A percentile compares a stretch with the other conserved stretches of the same genome.
phyloP scores from a whole-genome alignment of 164 flowering plant species.

The Nymphaea colorata region DNA sequence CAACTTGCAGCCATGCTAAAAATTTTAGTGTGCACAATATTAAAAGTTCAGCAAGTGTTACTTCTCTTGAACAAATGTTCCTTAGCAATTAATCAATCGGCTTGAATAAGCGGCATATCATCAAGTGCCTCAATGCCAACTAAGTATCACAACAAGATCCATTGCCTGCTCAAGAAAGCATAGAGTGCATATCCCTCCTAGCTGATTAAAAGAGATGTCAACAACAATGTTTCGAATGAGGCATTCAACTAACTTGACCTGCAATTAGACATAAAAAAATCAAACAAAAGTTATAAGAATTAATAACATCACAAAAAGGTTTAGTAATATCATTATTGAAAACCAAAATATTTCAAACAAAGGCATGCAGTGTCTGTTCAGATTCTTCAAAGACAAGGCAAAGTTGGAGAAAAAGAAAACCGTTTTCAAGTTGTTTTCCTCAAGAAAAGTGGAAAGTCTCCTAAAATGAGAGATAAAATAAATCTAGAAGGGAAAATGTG shows the following conservation, averaged over 20 bases:
- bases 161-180: slow-evolving; percentile 71
- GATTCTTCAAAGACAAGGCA: no score
- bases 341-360: no score
- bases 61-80: slow-evolving; percentile 84
- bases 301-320: neutral
- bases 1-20: no score
- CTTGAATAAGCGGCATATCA: slow-evolving; percentile 24
- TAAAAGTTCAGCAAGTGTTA: no score
- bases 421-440: no score
- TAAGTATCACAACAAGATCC: neutral
- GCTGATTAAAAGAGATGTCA: slow-evolving; percentile 72
- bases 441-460: no score
- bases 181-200: slow-evolving; percentile 63
- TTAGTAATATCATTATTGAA: neutral
- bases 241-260: slow-evolving; percentile 82
- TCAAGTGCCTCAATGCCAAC: neutral
- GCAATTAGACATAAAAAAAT: slow-evolving; percentile 15
- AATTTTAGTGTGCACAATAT: no score
- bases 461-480: no score
- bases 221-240: slow-evolving; percentile 46
- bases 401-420: no score
- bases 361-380: no score
- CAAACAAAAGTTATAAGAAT: neutral
- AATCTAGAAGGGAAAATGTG: no score
- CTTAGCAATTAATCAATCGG: slow-evolving; percentile 62